Evolutionary conservation across 2,329 filamentous ascomycete species (phyloP).

Genomic region (Microsporum audouinii): DNA sequence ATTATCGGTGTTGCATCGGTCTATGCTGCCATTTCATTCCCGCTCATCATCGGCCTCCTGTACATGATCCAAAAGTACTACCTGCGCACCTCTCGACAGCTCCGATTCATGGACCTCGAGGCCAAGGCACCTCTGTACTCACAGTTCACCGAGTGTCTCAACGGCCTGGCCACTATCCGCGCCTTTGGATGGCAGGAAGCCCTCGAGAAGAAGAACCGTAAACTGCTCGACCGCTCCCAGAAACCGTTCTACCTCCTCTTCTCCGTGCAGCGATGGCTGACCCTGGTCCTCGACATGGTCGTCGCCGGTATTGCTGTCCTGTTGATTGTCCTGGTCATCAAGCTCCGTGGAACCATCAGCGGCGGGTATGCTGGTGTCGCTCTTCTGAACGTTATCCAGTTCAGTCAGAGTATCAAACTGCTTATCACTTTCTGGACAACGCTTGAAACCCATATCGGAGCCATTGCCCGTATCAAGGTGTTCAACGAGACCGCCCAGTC

Average conservation of each 20-base stretch:
- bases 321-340: slow-evolving; percentile 41
- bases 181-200: slow-evolving; percentile 45
- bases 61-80: slow-evolving; percentile 44
- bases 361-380: slow-evolving; percentile 44
- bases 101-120: slow-evolving; percentile 51
- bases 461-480: slow-evolving; percentile 42
- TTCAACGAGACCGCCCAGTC: slow-evolving; percentile 33
- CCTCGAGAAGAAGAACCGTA: slow-evolving; percentile 36
- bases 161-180: slow-evolving; percentile 45
- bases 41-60: slow-evolving; percentile 27
- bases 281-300: slow-evolving; percentile 40
- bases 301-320: slow-evolving; percentile 40
- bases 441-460: slow-evolving; percentile 46
- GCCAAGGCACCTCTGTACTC: slow-evolving; percentile 49
- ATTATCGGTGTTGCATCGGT: slow-evolving; percentile 30
- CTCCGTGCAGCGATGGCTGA: slow-evolving; percentile 46
- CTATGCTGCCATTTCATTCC: slow-evolving; percentile 32
- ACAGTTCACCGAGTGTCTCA: slow-evolving; percentile 47
- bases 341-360: slow-evolving; percentile 32
- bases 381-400: slow-evolving; percentile 43
- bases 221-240: slow-evolving; percentile 44
- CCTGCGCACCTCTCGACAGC: slow-evolving; percentile 48
- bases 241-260: slow-evolving; percentile 47
- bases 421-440: slow-evolving; percentile 42
- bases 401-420: slow-evolving; percentile 41